Evolutionary conservation across 2,329 filamentous ascomycete genomes (phyloP), one percentile per base, ranked within the genome.

Genomic region (Xylariaceae sp.): DNA sequence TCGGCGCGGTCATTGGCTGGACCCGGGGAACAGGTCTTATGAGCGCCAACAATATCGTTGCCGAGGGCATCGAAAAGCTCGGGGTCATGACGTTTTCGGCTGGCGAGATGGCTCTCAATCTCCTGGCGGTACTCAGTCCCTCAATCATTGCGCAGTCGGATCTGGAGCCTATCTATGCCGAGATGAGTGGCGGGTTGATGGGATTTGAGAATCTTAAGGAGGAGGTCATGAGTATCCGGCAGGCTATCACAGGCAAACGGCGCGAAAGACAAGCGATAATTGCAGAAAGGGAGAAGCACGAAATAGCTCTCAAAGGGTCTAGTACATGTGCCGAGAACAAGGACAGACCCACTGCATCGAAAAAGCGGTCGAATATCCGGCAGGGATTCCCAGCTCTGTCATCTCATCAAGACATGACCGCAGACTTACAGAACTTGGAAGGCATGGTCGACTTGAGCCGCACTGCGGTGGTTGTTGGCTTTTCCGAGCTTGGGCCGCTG

Each of bases 71-170:
- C 52, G 94, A 99, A 77, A 90, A 89, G 64, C 93, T 95, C 60
- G 94, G 94, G 65, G 94, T 97, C 16, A 90, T 93, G 65, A 99
- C 94, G 2, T 99, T 99, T 79, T 97, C 93, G 6, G 93, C 97
- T 75, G 90, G 96, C 69, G 94, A 99, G 73, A 99, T 99, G 94
- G 94, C 94, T 14, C 97, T 99, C 80, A 99, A 99, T 75, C 74
- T 99, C 61, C 83, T 99, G 40, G 93, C 94, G 61, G 83, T 99
- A 48, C 96, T 99, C 92, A 88, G 91, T 1, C 92, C 93, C 36
- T 82, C 86, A 18, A 89, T 99, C 63, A 91, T 96, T 63, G 90
- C 97, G 67, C 82, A 97, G 43, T 97, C 94, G 79, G 94, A 99
- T 76, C 78, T 83, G 36, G 90, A 97, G 75, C 94, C 94, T 11